Evolutionary conservation across 768 basidiomycete genomes (phyloP).

Genomic region (Suillus luteus): DNA sequence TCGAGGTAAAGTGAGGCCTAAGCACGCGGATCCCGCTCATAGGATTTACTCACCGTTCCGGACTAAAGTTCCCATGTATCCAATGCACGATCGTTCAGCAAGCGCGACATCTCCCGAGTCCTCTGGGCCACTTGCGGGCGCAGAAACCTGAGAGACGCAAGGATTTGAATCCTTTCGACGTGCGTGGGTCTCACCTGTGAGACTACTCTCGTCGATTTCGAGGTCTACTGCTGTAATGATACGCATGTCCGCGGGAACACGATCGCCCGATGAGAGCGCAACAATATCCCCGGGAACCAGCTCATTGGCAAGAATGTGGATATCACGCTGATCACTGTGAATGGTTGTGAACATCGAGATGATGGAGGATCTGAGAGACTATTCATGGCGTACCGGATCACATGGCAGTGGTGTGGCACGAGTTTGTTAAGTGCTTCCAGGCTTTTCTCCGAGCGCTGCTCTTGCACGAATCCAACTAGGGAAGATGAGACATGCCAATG

Average conservation of each 20-base stretch:
- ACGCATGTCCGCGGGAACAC: constrained; percentile 91
- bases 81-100: constrained; percentile 85
- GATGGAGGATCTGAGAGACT: neutral
- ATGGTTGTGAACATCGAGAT: constrained; percentile 1
- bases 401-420: constrained; percentile 95
- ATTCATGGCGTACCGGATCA: constrained; percentile 54
- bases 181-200: constrained; percentile 91
- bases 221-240: constrained; percentile 80
- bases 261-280: constrained; percentile 87
- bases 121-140: constrained; percentile 11
- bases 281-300: constrained; percentile 96
- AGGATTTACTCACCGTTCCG: constrained; percentile 64
- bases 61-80: constrained; percentile 95
- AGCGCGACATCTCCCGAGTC: constrained; percentile 49
- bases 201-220: constrained; percentile 93
- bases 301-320: constrained; percentile 91
- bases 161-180: constrained; percentile 65
- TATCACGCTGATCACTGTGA: constrained; percentile 50
- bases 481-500: constrained; percentile 8
- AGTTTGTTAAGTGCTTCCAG: constrained; percentile 95
- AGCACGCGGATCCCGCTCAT: neutral
- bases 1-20: constrained; percentile 27
- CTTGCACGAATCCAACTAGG: constrained; percentile 91
- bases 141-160: constrained; percentile 47
- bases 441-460: constrained; percentile 91